Evolutionary conservation across 345 rosid genomes (phyloP).

Genomic region (Draba incana): DNA sequence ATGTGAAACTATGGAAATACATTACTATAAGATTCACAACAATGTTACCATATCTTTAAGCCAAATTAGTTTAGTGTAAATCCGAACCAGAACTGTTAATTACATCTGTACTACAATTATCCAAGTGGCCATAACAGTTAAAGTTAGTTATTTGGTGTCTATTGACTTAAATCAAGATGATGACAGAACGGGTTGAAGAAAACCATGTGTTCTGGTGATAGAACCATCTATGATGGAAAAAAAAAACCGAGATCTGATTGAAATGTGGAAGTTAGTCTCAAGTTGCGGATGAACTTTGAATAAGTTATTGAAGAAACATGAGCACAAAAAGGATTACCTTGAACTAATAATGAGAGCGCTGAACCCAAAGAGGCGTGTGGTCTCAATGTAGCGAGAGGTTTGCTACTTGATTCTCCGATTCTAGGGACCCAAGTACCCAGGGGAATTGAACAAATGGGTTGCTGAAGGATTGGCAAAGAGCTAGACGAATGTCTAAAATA

Average conservation of each 20-base stretch:
- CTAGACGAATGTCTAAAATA: conserved; percentile 84
- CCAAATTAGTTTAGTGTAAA: neutral
- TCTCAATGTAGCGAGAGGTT: conserved; percentile 66
- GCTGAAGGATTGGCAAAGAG: conserved; percentile 91
- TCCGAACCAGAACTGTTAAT: neutral
- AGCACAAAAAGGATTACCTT: conserved; percentile 52
- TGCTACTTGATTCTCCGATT: conserved; percentile 73
- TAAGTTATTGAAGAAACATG: neutral
- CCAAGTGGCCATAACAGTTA: neutral
- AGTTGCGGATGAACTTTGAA: neutral
- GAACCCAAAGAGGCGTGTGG: conserved; percentile 75
- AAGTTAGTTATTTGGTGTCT: conserved; percentile 1
- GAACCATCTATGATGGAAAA: conserved; percentile 8
- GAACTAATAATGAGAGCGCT: conserved; percentile 71
- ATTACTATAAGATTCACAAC: conserved; percentile 3
- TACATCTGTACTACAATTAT: conserved; percentile 12
- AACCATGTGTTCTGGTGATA: conserved; percentile 16
- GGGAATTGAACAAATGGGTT: conserved; percentile 73
- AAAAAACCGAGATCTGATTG: neutral
- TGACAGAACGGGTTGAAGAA: conserved; percentile 3
- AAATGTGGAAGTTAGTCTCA: conserved; percentile 13
- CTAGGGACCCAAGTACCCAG: conserved; percentile 95
- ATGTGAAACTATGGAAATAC: conserved; percentile 1
- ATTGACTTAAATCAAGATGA: neutral
- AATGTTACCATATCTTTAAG: conserved; percentile 4